Evolutionary conservation across 2,329 filamentous ascomycete genomes (phyloP), one percentile per base, ranked within the genome.

Genomic region (Aspergillus sp.): DNA sequence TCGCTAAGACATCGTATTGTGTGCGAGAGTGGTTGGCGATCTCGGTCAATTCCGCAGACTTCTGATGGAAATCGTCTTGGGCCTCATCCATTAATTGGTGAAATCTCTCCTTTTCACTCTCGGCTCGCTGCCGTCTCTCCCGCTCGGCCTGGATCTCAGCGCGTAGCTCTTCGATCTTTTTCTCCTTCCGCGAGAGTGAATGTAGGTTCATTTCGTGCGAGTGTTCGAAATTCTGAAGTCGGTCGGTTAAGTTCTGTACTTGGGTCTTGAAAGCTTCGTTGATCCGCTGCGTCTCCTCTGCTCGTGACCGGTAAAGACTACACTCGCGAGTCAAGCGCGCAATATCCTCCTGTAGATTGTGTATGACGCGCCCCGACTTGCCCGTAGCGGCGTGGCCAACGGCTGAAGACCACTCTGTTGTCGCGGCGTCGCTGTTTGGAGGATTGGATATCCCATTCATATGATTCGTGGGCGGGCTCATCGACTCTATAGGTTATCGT

Each of bases 361-460:
- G 81, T 57, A 83, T 83, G 22, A 83, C 81, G 41, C 81, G 78
- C 30, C 81, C 80, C 3, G 81, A 83, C 68, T 83, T 83, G 45
- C 81, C 81, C 7, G 78, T 80, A 25, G 79, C 77, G 41, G 81
- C 81, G 62, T 82, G 80, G 13, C 81, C 81, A 30, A 83, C 80
- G 2, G 81, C 81, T 1, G 81, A 79, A 11, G 79, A 83, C 81
- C 81, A 83, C 71, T 80, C 78, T n/a, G 72, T 63, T 22, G 66
- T 55, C 25, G 71, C 59, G 19, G 68, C 55, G 51, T 77, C 75
- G 58, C 66, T 68, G 64, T 74, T 72, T 15, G 68, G 68, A 38
- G 67, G 60, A 34, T 75, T 74, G 23, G 71, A 60, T 49, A 72
- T 66, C 59, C 67, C 70, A 64, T 74, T 73, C n/a, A 67, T 69